Conservation (phyloP, 345 rosid genomes). For the Tarenaya hassleriana region DNA sequence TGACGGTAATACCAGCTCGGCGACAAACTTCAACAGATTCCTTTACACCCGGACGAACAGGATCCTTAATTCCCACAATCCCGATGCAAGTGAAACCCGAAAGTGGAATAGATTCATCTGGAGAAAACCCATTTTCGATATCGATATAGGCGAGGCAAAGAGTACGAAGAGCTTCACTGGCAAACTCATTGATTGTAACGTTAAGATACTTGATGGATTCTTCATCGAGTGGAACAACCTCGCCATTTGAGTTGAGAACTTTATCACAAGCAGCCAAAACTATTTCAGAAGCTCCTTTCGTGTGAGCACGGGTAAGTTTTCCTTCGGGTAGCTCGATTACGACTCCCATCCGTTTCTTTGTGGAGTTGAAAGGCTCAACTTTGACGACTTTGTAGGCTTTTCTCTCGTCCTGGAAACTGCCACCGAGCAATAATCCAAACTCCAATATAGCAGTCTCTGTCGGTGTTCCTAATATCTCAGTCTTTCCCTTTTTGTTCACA, state of each 20-base stretch:
- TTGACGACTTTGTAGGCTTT: constrained; percentile 46
- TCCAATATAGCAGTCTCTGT: constrained; percentile 85
- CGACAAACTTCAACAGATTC: constrained; percentile 85
- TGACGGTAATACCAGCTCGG: constrained; percentile 80
- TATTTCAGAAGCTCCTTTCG: constrained; percentile 92
- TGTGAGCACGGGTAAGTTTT: constrained; percentile 53
- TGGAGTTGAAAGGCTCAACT: constrained; percentile 92
- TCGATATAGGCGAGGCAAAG: constrained; percentile 73
- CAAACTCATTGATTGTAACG: constrained; percentile 67
- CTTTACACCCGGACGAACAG: constrained; percentile 91
- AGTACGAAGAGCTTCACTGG: constrained; percentile 84
- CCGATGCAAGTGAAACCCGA: constrained; percentile 72
- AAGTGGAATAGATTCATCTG: constrained; percentile 47
- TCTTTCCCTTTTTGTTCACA: constrained; percentile 53
- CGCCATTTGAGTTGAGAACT: constrained; percentile 59
- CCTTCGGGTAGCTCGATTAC: constrained; percentile 64
- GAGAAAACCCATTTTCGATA: constrained; percentile 46
- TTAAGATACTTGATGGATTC: constrained; percentile 48
- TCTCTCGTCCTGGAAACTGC: constrained; percentile 62
- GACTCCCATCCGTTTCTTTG: constrained; percentile 89
- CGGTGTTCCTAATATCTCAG: constrained; percentile 77
- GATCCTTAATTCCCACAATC: constrained; percentile 90
- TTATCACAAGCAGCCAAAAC: constrained; percentile 78
- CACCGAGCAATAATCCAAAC: constrained; percentile 75
- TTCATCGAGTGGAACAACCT: constrained; percentile 66